Evolutionary conservation across 345 rosid species (phyloP).

Genomic region (Viola odorata): DNA sequence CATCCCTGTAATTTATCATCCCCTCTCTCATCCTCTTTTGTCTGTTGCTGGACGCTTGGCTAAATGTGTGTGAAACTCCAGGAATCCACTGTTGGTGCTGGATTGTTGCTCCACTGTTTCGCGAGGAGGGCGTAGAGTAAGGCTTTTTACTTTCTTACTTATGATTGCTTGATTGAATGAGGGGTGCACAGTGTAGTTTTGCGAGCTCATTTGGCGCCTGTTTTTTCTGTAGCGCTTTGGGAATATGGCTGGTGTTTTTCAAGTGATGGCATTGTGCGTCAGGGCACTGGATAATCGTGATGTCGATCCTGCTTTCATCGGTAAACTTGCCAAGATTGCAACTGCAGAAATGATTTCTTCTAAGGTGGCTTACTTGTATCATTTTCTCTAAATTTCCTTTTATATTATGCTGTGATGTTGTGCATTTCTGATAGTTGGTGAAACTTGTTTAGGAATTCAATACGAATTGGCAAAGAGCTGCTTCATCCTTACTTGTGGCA

Average conservation of each 20-base stretch:
- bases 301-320: constrained; percentile 63
- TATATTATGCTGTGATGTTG: not conserved
- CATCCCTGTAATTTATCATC: constrained; percentile 39
- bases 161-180: not conserved
- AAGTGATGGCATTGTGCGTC: constrained; percentile 84
- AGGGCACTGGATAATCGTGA: constrained; percentile 53
- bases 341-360: constrained; percentile 90
- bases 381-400: not conserved
- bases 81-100: constrained; percentile 91
- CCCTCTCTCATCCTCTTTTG: not conserved
- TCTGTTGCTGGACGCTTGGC: not conserved
- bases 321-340: constrained; percentile 88
- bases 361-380: constrained; percentile 40
- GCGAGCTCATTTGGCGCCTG: not conserved
- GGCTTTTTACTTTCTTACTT: not conserved
- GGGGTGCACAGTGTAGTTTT: not conserved
- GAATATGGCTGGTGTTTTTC: constrained; percentile 91
- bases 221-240: constrained; percentile 57
- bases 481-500: constrained; percentile 76
- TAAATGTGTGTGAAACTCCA: constrained; percentile 19
- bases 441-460: constrained; percentile 52
- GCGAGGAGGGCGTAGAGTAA: constrained; percentile 87
- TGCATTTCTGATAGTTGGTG: not conserved
- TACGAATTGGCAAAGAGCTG: constrained; percentile 94
- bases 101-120: constrained; percentile 84